Evolutionary conservation across 495 filamentous ascomycete genomes (phyloP), one percentile per base, ranked within the genome.

Genomic region (Talaromyces nanjingensis): DNA sequence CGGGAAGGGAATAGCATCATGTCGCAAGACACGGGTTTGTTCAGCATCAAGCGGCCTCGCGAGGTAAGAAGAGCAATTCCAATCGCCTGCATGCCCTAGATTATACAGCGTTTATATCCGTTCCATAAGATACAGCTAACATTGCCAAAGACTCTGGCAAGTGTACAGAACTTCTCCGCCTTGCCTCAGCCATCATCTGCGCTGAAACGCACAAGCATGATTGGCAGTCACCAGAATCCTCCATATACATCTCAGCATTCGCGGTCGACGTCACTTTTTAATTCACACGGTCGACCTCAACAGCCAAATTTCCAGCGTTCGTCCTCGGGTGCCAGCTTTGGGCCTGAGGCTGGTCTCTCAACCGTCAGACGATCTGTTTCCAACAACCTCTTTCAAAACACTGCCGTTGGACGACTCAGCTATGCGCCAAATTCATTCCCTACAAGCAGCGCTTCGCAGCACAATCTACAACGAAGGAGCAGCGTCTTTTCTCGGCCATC

Each of bases 161-260:
- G 85, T 68, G 82, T 93, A 69, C 90, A 86, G 70, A 84, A 86
- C 73, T 93, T 88, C 70, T 87, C 89, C 45, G 79, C 85, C n/a
- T 89, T 96, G 62, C 92, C 93, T 5, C 90, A 92, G 74, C 92
- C 92, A 5, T 80, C 89, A n/a, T 97, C 94, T n/a, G 91, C 94
- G 25, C 83, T 98, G 80, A 97, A 97, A 76, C 91, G 94, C 72
- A 90, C 91, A 7, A 96, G 86, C 68, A 93, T 91, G n/a, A 88
- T 87, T 55, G 86, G 86, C 60, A 84, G 83, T 65, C 77, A 83
- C 66, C 84, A 87, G 70, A 87, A 86, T 70, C 77, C 82, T 47
- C 82, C 83, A 39, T 86, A 82, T 73, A 84, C 86, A n/a, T 80
- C 84, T 39, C 86, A 86, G 73, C 86, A 93, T 73, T 85, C 80